A percentile compares a stretch with the other conserved stretches of the same genome.
phyloP scores from a whole-genome alignment of 257 asterid genomes.

The Jaltomata sinuosa region DNA sequence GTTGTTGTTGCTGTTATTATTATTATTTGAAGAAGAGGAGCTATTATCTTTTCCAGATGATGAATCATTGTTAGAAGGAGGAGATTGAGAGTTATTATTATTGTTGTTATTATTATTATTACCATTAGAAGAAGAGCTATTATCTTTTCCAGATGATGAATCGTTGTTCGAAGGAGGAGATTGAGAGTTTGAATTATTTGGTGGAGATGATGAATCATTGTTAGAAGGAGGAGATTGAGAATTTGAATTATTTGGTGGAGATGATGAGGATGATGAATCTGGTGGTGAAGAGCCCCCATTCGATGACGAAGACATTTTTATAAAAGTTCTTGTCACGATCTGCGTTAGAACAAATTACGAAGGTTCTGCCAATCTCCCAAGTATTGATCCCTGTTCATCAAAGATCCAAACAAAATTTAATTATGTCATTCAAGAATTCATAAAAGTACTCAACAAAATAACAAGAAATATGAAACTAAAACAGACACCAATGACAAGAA shows the following conservation, averaged over 20 bases:
- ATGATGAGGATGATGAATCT: not conserved
- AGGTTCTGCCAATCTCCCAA: not conserved
- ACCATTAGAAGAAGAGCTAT: not conserved
- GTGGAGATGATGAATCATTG: not conserved
- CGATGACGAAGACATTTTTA: constrained; percentile 8
- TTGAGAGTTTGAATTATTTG: not conserved
- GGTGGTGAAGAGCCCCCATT: not conserved
- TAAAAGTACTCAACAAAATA: not conserved
- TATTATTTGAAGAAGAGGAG: not conserved
- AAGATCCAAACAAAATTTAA: not conserved
- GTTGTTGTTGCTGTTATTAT: not conserved
- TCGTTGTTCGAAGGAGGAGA: not conserved
- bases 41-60: not conserved
- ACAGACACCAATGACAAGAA: not conserved
- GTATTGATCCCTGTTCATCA: not conserved
- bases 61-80: not conserved
- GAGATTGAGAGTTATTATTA: not conserved
- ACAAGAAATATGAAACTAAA: not conserved
- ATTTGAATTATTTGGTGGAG: not conserved
- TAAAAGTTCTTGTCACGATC: not conserved
- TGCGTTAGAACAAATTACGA: not conserved
- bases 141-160: not conserved
- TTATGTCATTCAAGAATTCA: not conserved
- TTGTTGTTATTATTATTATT: not conserved
- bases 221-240: not conserved